Percentiles rank a stretch among this genome's conserved stretches.
These are phyloP conservation scores for Przewalskia tangutica DNA, from an alignment of 257 asterid species.

Conservation along the genomic window DNA sequence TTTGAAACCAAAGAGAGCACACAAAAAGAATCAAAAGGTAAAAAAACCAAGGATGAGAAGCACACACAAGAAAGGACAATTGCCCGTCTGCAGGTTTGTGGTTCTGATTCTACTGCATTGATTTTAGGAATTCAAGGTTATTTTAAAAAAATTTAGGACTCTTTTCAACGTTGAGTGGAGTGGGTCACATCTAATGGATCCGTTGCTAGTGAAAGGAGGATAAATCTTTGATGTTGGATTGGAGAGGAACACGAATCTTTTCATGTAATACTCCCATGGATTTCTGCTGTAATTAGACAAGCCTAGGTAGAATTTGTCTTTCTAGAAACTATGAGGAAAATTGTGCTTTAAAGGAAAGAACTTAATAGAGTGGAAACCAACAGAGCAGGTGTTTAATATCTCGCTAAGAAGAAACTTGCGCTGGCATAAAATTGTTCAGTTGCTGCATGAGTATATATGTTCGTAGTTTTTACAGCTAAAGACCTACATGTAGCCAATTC, in stretches of 20 bases:
- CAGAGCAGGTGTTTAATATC: neutral
- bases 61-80: slow-evolving; percentile 40
- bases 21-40: slow-evolving; percentile 35
- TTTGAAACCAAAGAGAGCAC: slow-evolving; percentile 67
- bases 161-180: neutral
- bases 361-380: neutral
- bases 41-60: slow-evolving; percentile 24
- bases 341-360: neutral
- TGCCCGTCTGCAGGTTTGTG: slow-evolving; percentile 87
- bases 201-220: neutral
- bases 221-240: neutral
- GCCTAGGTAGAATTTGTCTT: neutral
- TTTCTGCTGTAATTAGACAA: neutral
- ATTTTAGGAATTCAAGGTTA: neutral
- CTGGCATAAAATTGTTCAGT: neutral
- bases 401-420: neutral
- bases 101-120: slow-evolving; percentile 6
- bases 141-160: neutral
- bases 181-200: neutral
- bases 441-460: neutral
- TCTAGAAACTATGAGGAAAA: neutral
- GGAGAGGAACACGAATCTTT: neutral
- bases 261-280: neutral
- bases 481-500: neutral
- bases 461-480: neutral